These are phyloP conservation scores for Backusella liffmaniae DNA, from an alignment of 192 early-diverging fungal genomes.

Conservation along the genomic window DNA sequence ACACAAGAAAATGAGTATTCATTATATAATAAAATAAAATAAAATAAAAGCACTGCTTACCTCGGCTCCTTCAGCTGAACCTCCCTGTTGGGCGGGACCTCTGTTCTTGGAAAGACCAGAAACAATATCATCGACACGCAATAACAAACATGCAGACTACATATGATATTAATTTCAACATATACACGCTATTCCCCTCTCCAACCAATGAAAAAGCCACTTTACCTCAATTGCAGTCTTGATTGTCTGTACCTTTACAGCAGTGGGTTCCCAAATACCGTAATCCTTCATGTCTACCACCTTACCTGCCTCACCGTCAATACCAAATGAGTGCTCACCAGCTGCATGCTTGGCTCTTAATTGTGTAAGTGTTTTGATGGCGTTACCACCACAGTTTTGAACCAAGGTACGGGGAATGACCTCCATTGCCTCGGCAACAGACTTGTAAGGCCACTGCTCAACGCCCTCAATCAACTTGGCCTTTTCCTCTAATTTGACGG, in stretches of 20 bases:
- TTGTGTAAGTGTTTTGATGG: conserved; percentile 94
- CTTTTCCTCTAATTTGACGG: conserved; percentile 85
- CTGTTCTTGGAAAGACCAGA: conserved; percentile 78
- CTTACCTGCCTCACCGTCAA: conserved; percentile 90
- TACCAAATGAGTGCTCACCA: conserved; percentile 88
- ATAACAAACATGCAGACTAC: conserved; percentile 74
- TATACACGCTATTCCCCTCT: background rate
- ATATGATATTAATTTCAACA: background rate
- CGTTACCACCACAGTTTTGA: conserved; percentile 98
- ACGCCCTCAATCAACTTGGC: conserved; percentile 89
- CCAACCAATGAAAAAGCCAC: background rate
- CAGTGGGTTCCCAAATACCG: conserved; percentile 98
- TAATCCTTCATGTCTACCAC: conserved; percentile 97
- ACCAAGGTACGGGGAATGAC: conserved; percentile 98
- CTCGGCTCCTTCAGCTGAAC: conserved; percentile 19
- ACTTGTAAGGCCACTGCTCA: conserved; percentile 96
- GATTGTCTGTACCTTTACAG: conserved; percentile 99
- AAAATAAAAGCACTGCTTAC: background rate
- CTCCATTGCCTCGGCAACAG: conserved; percentile 93
- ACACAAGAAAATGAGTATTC: too few species aligned
- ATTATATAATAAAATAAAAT: background rate
- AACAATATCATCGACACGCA: conserved; percentile 97
- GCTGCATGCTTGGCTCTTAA: conserved; percentile 93
- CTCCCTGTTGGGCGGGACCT: conserved; percentile 37
- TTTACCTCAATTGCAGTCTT: conserved; percentile 97